Percentiles rank a stretch among this genome's conserved stretches.
Evolutionary conservation across 179 eudicot genomes (phyloP).

Genomic region (Silene vulgaris): DNA sequence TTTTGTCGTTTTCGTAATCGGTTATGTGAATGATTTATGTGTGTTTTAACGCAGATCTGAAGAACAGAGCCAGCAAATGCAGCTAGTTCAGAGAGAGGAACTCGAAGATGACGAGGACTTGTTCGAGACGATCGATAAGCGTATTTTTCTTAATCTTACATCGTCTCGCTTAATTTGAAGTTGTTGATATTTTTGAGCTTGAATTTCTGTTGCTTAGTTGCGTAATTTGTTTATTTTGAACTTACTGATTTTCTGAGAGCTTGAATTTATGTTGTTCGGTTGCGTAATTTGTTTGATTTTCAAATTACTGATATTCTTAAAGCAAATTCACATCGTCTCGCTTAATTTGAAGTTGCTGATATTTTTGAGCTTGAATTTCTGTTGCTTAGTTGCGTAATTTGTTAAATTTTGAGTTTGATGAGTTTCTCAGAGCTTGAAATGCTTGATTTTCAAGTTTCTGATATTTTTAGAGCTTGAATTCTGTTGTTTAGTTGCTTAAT

Average conservation of each 20-base stretch:
- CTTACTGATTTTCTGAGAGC: no score
- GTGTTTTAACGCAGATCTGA: slow-evolving; percentile 44
- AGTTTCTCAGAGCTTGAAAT: no score
- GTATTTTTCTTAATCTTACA: slow-evolving; percentile 31
- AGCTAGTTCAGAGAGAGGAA: slow-evolving; percentile 81
- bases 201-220: neutral
- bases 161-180: neutral
- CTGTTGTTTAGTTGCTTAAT: no score
- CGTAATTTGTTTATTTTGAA: no score
- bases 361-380: neutral
- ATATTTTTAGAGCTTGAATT: no score
- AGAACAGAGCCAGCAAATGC: slow-evolving; percentile 78
- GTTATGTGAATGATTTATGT: neutral
- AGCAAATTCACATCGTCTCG: neutral
- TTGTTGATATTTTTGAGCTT: neutral
- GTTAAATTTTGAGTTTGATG: no score
- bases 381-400: neutral
- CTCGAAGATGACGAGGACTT: slow-evolving; percentile 88
- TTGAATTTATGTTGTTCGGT: no score
- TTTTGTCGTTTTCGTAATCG: no score
- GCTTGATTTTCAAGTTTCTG: no score
- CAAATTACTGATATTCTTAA: no score
- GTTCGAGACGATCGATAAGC: slow-evolving; percentile 80
- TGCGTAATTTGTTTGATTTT: no score
- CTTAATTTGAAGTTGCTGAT: no score